phyloP scores from a whole-genome alignment of 2,329 filamentous ascomycete species.

The Fusarium nanum region DNA sequence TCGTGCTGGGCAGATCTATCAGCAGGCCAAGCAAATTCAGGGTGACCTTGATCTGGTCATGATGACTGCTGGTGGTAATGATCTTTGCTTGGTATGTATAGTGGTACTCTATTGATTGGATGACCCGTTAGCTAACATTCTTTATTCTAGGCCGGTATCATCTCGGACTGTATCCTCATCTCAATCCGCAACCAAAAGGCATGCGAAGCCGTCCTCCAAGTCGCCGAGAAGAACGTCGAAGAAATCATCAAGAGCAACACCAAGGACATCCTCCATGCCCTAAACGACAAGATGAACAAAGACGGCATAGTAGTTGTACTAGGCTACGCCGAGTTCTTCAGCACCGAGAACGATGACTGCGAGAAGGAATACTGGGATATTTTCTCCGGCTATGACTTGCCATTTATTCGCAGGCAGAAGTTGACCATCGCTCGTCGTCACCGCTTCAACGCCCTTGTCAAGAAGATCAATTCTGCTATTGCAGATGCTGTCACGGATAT shows the following conservation, averaged over 20 bases:
- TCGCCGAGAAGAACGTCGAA: background rate
- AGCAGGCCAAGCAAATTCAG: background rate
- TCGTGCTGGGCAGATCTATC: conserved; percentile 2
- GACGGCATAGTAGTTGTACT: background rate
- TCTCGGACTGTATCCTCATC: background rate
- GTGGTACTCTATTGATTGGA: no score
- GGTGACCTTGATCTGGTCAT: conserved; percentile 7
- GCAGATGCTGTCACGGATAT: background rate
- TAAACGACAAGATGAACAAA: background rate
- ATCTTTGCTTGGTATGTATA: conserved; percentile 7
- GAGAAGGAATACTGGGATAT: background rate
- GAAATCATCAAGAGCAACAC: background rate
- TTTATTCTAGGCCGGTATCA: no score
- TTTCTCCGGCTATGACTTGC: no score
- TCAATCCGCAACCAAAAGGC: fast-evolving
- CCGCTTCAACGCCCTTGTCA: background rate
- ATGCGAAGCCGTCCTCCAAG: background rate
- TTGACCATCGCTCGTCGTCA: background rate
- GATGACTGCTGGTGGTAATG: conserved; percentile 2
- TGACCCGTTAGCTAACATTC: no score
- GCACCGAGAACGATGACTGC: background rate
- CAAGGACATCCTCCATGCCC: background rate
- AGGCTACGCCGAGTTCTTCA: background rate
- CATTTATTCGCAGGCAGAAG: background rate
- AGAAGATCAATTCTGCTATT: background rate